Percentiles rank a stretch among this genome's conserved stretches.
These are phyloP conservation scores for Nakazawaea sp. DNA, from an alignment of 805 yeast genomes.

Conservation along the genomic window DNA sequence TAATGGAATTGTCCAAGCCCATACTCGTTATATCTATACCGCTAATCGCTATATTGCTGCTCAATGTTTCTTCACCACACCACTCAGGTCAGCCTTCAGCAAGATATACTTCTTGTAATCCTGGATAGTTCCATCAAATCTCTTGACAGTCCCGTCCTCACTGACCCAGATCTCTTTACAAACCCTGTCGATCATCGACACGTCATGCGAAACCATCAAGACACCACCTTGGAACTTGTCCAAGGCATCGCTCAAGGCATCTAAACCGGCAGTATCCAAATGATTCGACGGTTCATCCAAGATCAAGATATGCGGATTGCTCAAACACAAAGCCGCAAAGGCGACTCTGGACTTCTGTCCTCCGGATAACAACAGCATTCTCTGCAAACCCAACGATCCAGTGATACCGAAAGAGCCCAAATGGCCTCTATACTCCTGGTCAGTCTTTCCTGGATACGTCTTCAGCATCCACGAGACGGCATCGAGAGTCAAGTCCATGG, in stretches of 20 bases:
- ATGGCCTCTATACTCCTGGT: slow-evolving; percentile 95
- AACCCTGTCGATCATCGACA: slow-evolving; percentile 77
- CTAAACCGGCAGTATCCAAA: slow-evolving; percentile 96
- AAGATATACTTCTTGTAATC: slow-evolving; percentile 89
- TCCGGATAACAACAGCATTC: slow-evolving; percentile 85
- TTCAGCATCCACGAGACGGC: slow-evolving; percentile 95
- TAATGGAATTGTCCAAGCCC: too few relatives aligned
- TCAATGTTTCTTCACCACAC: slow-evolving; percentile 85
- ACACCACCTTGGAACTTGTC: slow-evolving; percentile 90
- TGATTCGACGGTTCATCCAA: slow-evolving; percentile 98
- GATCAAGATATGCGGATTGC: slow-evolving; percentile 84
- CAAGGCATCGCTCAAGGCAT: slow-evolving; percentile 88
- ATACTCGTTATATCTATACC: too few relatives aligned
- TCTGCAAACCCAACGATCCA: slow-evolving; percentile 88
- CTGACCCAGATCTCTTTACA: slow-evolving; percentile 96
- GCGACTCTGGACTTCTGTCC: slow-evolving; percentile 99
- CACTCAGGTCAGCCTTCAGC: slow-evolving; percentile 68
- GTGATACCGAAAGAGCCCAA: slow-evolving; percentile 96
- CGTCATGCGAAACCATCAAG: slow-evolving; percentile 97
- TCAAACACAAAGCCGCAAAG: slow-evolving; percentile 88
- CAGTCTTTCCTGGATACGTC: slow-evolving; percentile 86
- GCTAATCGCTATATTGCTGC: too few relatives aligned
- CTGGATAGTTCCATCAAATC: slow-evolving; percentile 75
- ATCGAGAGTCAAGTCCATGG: slow-evolving; percentile 80
- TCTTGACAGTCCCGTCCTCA: slow-evolving; percentile 74